Percentiles rank a stretch among this genome's conserved stretches.
These are phyloP conservation scores for Saccharomyces pastorianus DNA, from an alignment of 1,139 yeast genomes.

Conservation along the genomic window DNA sequence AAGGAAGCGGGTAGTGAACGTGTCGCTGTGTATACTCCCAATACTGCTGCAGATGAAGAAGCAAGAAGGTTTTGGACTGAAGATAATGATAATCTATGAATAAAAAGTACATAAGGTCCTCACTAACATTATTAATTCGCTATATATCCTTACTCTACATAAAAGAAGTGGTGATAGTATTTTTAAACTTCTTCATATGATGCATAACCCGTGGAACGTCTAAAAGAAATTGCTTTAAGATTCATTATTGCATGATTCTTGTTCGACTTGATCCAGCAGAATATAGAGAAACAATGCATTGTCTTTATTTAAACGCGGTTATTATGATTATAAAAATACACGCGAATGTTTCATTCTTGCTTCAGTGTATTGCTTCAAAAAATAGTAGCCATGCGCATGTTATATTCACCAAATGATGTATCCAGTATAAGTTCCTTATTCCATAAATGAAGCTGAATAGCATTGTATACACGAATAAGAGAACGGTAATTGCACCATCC, in stretches of 20 bases:
- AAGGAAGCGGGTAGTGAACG: not conserved
- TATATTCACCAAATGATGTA: constrained; percentile 58
- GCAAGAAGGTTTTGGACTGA: constrained; percentile 30
- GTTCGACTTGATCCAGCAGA: no score
- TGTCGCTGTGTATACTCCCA: constrained; percentile 12
- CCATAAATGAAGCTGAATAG: constrained; percentile 57
- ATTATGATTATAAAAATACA: not conserved
- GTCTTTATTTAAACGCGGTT: no score
- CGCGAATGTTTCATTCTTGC: no score
- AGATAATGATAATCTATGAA: constrained; percentile 8
- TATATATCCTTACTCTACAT: no score
- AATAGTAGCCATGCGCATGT: constrained; percentile 41
- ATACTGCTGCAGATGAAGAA: constrained; percentile 30
- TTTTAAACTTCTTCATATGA: no score
- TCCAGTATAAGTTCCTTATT: constrained; percentile 59
- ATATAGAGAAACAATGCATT: no score
- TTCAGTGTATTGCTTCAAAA: not conserved
- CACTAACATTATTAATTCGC: no score
- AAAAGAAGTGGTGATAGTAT: no score
- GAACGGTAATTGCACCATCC: constrained; percentile 29
- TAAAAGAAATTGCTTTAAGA: no score
- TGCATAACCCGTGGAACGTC: no score
- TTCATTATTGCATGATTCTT: no score
- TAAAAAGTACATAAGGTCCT: no score
- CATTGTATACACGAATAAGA: constrained; percentile 39